phyloP scores from a whole-genome alignment of 768 basidiomycete genomes.

The Collybia nuda region DNA sequence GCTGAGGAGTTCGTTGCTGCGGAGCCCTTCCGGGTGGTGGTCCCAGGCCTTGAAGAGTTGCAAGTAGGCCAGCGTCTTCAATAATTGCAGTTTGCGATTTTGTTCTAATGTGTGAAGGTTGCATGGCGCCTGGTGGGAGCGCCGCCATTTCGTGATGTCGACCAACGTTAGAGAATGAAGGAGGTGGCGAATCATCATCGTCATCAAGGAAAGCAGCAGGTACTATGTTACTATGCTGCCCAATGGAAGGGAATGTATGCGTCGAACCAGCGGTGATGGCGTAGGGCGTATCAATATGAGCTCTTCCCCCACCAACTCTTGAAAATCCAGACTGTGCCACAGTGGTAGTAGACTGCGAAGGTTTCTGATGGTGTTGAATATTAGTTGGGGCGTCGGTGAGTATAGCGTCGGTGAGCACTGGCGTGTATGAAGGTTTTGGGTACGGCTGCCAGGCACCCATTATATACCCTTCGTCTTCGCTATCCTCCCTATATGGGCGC shows the following conservation, averaged over 20 bases:
- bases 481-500: slow-evolving; percentile 75
- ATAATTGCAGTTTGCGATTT: slow-evolving; percentile 85
- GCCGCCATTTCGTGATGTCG: slow-evolving; percentile 29
- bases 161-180: slow-evolving; percentile 51
- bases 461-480: slow-evolving; percentile 83
- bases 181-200: slow-evolving; percentile 47
- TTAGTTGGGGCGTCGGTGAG: slow-evolving; percentile 16
- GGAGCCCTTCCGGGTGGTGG: slow-evolving; percentile 9
- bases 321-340: slow-evolving; percentile 66
- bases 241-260: slow-evolving; percentile 66
- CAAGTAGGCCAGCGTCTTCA: slow-evolving; percentile 51
- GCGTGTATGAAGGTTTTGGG: slow-evolving; percentile 49
- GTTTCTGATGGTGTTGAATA: slow-evolving; percentile 12
- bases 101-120: slow-evolving; percentile 66
- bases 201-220: slow-evolving; percentile 22
- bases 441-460: slow-evolving; percentile 94
- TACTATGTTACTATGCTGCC: slow-evolving; percentile 35
- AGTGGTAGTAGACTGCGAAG: slow-evolving; percentile 17
- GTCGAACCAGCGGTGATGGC: slow-evolving; percentile 66
- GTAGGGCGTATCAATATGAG: slow-evolving; percentile 85
- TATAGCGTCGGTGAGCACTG: slow-evolving; percentile 37
- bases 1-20: slow-evolving; percentile 14
- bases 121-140: slow-evolving; percentile 64
- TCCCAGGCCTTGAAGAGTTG: slow-evolving; percentile 7
- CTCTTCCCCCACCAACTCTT: slow-evolving; percentile 83